Evolutionary conservation across 1,139 yeast species (phyloP).

Genomic region (Sporopachydermia cereana): DNA sequence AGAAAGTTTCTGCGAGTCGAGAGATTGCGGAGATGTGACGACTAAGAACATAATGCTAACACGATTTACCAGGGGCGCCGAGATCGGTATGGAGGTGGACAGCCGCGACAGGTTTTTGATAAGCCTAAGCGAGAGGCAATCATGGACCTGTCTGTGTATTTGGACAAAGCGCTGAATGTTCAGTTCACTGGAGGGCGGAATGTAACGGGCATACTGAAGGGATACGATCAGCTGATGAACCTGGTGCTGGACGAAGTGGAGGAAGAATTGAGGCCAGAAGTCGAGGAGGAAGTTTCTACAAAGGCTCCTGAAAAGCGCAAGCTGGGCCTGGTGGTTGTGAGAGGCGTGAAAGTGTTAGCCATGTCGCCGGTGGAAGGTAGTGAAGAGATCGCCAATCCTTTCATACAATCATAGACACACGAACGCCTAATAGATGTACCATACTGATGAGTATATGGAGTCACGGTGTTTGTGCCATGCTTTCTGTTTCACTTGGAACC

Average conservation of each 20-base stretch:
- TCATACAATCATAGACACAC: too few relatives aligned
- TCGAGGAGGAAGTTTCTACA: conserved; percentile 13
- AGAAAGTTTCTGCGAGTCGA: too few relatives aligned
- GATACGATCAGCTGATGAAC: conserved; percentile 89
- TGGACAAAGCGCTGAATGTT: conserved; percentile 63
- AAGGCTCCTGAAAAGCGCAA: conserved; percentile 52
- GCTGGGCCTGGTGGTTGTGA: conserved; percentile 68
- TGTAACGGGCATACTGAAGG: conserved; percentile 69
- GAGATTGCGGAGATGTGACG: too few relatives aligned
- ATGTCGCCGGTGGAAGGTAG: conserved; percentile 81
- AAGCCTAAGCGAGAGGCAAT: conserved; percentile 88
- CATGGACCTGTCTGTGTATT: conserved; percentile 66
- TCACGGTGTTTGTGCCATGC: too few relatives aligned
- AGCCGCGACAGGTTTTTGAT: conserved; percentile 29
- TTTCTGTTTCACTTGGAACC: too few relatives aligned
- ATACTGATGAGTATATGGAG: too few relatives aligned
- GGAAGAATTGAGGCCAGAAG: conserved; percentile 47
- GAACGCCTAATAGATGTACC: too few relatives aligned
- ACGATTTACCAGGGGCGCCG: not conserved
- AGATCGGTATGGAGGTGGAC: conserved; percentile 13
- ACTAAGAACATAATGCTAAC: too few relatives aligned
- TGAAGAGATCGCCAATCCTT: conserved; percentile 68
- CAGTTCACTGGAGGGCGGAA: conserved; percentile 82
- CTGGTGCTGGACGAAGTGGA: conserved; percentile 77
- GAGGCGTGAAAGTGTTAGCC: conserved; percentile 76